Evolutionary conservation across 768 basidiomycete genomes (phyloP), one percentile per base, ranked within the genome.

Genomic region (Russula dissimulans): DNA sequence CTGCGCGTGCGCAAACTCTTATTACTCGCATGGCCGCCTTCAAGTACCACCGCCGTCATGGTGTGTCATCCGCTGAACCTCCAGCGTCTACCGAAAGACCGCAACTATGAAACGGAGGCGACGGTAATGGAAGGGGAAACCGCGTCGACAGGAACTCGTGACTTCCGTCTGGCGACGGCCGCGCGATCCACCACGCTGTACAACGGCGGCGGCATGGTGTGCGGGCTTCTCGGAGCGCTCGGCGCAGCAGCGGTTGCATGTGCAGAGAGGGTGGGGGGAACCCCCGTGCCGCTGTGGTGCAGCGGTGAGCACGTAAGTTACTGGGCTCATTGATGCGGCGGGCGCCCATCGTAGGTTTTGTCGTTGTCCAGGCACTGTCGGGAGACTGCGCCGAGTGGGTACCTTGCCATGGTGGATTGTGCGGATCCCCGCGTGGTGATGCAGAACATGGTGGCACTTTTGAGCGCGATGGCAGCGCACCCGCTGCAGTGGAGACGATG

Each of bases 1-100:
- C 76, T 74, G 15, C 69, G 69, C 57, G 67, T 74, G 8, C 74
- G 77, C 14, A 63, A 68, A 4, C 63, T 75, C 48, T 56, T 77
- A 31, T 69, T 71, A 29, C 49, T 69, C 22, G 65, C 67, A 11
- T 56, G 56, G 38, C 74, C 77, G 5, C 50, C 63, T 38, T 77
- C 75, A 26, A 26, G 22, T 26, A 26, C 22, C 65, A 68, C 69
- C 12, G 76, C 22, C 22, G 22, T 26, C 22, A 26, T 26, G 22
- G 74, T 8, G 64, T 71, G 43, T 52, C 59, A 6, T 61, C 58
- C 48, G 65, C 62, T 31, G 54, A 55, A 26, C 11, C 42, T 57
- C 32, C 53, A 71, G 56, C 69, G 75, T 11, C 46, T 62, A 3
- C 53, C 71, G 29, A 55, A 65, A n/a, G 34, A 54, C 58, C 7